Evolutionary conservation across 169 alveolate genomes (phyloP).

Genomic region (Plasmodium gonderi): DNA sequence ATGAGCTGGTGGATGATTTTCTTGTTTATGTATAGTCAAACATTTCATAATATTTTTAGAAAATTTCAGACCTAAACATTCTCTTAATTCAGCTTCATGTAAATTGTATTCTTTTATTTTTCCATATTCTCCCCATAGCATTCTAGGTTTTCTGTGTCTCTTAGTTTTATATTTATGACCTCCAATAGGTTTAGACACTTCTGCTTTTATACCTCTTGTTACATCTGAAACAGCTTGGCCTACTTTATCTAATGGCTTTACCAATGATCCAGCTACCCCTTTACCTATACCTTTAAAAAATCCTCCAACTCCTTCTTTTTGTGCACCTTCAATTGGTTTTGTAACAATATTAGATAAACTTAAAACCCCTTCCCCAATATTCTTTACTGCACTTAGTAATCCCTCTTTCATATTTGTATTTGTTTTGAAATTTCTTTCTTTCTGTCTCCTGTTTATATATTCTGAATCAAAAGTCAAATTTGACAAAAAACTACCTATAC

Average conservation of each 20-base stretch:
- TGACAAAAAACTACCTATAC: conserved; percentile 87
- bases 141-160: conserved; percentile 88
- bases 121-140: conserved; percentile 91
- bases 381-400: conserved; percentile 87
- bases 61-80: conserved; percentile 84
- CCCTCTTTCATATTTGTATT: conserved; percentile 89
- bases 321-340: conserved; percentile 94
- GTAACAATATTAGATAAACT: conserved; percentile 90
- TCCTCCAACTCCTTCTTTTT: conserved; percentile 91
- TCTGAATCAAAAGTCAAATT: conserved; percentile 91
- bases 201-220: conserved; percentile 90
- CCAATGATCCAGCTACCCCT: conserved; percentile 93
- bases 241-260: conserved; percentile 92
- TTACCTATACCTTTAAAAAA: conserved; percentile 91
- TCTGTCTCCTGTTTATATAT: conserved; percentile 90
- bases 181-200: conserved; percentile 86
- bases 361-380: conserved; percentile 91
- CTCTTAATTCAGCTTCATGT: conserved; percentile 87
- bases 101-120: conserved; percentile 82
- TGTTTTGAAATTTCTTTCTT: conserved; percentile 76
- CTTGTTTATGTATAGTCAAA: conserved; percentile 69
- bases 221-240: conserved; percentile 93
- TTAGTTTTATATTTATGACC: conserved; percentile 81
- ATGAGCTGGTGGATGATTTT: conserved; percentile 70
- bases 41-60: conserved; percentile 84